Conservation (phyloP, 345 rosid genomes). For the Gossypium australe region DNA sequence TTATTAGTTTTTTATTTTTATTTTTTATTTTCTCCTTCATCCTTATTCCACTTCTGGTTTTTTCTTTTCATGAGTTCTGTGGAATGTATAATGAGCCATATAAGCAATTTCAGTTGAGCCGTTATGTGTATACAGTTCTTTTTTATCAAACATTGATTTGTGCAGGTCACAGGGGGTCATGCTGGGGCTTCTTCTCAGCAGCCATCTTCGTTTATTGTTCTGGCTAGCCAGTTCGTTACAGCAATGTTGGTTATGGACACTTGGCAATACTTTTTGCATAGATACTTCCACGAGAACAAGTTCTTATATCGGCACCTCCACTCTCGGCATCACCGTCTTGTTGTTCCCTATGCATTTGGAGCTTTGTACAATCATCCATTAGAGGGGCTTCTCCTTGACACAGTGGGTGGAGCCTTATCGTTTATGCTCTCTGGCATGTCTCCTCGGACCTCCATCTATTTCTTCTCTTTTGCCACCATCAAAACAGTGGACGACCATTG, state of each 20-base stretch:
- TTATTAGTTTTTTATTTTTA: not conserved
- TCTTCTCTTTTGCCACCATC: slow-evolving; percentile 82
- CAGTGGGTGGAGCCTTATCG: slow-evolving; percentile 73
- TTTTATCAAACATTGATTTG: slow-evolving; percentile 8
- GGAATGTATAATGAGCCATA: not conserved
- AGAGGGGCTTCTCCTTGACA: slow-evolving; percentile 74
- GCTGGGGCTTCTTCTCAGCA: slow-evolving; percentile 25
- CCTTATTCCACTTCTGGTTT: not conserved
- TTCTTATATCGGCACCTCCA: slow-evolving; percentile 75
- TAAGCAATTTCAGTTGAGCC: not conserved
- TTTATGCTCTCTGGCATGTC: slow-evolving; percentile 80
- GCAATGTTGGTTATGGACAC: slow-evolving; percentile 77
- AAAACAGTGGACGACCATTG: slow-evolving; percentile 86
- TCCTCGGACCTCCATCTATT: slow-evolving; percentile 68
- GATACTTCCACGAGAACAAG: slow-evolving; percentile 80
- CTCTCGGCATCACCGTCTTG: slow-evolving; percentile 74
- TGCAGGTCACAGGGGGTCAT: slow-evolving; percentile 67
- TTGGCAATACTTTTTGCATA: slow-evolving; percentile 82
- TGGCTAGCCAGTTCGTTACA: slow-evolving; percentile 54
- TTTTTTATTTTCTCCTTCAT: not conserved
- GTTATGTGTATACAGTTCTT: not conserved
- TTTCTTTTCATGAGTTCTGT: not conserved
- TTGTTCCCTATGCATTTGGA: slow-evolving; percentile 80
- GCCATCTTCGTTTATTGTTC: slow-evolving; percentile 40
- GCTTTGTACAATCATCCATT: slow-evolving; percentile 77